Evolutionary conservation across 2,329 filamentous ascomycete genomes (phyloP), one percentile per base, ranked within the genome.

Genomic region (Zarea fungicola): DNA sequence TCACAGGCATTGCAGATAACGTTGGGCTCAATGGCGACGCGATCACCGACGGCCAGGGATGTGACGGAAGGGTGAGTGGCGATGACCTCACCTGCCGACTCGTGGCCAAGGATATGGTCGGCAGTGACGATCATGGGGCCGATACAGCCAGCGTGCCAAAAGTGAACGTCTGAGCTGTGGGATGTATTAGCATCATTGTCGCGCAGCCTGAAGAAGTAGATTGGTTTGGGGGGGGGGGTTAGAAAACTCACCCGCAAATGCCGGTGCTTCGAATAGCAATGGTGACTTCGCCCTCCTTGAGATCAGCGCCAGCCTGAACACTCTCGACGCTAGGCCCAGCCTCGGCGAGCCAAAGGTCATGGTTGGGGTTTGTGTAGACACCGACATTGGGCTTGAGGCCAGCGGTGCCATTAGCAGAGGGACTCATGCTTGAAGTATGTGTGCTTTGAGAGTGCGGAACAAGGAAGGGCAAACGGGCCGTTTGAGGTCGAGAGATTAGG

Each of bases 131-230:
- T 85, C 91, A 96, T 96, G 58, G 91, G 91, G 23, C 92, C 92
- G 64, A 97, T 97, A 73, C 87, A 88, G 57, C 92, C 92, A 42
- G 87, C 86, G 65, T 95, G 89, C 92, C 92, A 97, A 75, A 97
- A 97, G 72, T 97, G 92, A 49, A 97, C 85, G 68, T 96, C 91
- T 52, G 89, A 95, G 50, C 88, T 92, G 60, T 44, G 9, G 35
- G 52, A n/a, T 55, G 53, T 62, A 49, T 31, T 26, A 44, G 41
- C 14, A 10, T 7, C 13, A 7, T 7, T 1, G 54, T 40, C 34
- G 34, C 10, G 35, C 26, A 41, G n/a, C 37, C 4, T 14, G 22
- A 31, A 2, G 3, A 13, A 36, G n/a, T 8, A 31, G 44, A n/a
- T 22, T 37, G n/a, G n/a, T n/a, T n/a, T n/a, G 21, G 32, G 18